Conservation (phyloP, 441 rosid genomes). For the Jatropha podagrica region DNA sequence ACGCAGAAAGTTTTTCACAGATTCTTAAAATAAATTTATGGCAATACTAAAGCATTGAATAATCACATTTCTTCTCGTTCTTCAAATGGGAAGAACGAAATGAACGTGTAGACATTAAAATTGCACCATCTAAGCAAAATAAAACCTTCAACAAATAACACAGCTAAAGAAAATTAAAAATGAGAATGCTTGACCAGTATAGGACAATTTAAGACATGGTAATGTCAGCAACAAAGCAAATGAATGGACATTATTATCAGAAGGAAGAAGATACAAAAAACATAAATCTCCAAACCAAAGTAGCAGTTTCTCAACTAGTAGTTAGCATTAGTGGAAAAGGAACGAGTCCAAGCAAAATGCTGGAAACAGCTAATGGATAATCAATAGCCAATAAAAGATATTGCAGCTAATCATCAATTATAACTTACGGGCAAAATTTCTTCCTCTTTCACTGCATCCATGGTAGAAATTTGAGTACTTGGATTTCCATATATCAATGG, state of each 20-base stretch:
- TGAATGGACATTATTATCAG: no score
- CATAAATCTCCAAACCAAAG: neutral
- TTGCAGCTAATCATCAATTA: no score
- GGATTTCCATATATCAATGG: conserved; percentile 91
- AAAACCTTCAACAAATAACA: neutral
- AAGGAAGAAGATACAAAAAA: neutral
- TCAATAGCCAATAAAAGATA: neutral
- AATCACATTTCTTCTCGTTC: neutral
- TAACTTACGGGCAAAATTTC: conserved; percentile 60
- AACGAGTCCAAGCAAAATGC: neutral
- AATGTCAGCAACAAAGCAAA: neutral
- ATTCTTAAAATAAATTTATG: no score
- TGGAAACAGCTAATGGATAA: neutral
- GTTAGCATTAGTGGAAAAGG: neutral
- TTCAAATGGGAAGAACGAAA: neutral
- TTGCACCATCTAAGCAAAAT: neutral
- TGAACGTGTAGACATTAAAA: neutral
- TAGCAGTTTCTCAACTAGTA: no score
- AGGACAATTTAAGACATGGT: neutral
- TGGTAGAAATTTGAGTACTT: conserved; percentile 53
- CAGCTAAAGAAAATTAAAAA: neutral
- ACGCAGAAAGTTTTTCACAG: neutral
- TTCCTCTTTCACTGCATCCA: conserved; percentile 87
- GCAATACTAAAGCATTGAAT: neutral
- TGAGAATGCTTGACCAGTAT: neutral